A percentile compares a stretch with the other conserved stretches of the same genome.
phyloP scores from a whole-genome alignment of 257 asterid genomes.

The Solanum pennellii region DNA sequence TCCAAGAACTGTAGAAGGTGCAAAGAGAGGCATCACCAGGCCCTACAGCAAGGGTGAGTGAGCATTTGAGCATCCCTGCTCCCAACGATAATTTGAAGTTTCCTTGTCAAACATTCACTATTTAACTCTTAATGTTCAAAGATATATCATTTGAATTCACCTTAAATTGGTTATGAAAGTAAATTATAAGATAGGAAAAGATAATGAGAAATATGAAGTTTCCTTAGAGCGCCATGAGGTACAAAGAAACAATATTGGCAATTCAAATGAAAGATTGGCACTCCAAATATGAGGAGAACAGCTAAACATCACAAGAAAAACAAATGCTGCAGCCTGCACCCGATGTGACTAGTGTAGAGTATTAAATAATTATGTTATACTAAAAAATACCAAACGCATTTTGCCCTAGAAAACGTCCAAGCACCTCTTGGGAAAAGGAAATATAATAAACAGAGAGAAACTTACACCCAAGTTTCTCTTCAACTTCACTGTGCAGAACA shows the following conservation, averaged over 20 bases:
- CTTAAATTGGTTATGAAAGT: background rate
- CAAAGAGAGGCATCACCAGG: background rate
- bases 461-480: slow-evolving; percentile 88
- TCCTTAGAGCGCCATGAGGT: background rate
- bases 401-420: background rate
- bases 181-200: background rate
- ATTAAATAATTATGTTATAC: background rate
- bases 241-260: background rate
- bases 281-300: background rate
- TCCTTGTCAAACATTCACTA: background rate
- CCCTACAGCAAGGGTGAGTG: background rate
- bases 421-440: background rate
- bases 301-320: background rate
- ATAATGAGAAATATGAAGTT: background rate
- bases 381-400: background rate
- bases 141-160: background rate
- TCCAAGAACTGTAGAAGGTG: background rate
- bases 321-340: background rate
- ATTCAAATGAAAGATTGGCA: background rate
- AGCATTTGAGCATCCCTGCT: background rate
- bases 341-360: background rate
- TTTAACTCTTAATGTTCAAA: background rate
- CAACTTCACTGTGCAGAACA: slow-evolving; percentile 73
- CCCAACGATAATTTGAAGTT: background rate
- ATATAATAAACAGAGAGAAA: background rate